These are phyloP conservation scores for Hypomontagnella submonticulosa DNA, from an alignment of 495 filamentous ascomycete species.

Conservation along the genomic window DNA sequence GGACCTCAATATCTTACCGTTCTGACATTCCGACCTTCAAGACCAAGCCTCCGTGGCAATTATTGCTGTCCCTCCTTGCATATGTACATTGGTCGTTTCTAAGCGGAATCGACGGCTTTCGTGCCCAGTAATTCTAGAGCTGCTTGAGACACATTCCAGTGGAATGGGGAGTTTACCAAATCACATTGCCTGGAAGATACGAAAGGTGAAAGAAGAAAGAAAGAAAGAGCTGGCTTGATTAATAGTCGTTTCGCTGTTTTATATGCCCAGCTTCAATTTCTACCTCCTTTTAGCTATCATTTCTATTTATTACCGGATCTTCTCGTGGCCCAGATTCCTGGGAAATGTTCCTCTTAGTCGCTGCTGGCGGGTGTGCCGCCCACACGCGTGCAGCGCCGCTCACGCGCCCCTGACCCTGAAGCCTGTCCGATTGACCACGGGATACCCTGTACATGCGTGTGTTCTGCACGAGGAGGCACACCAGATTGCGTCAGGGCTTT, in stretches of 20 bases:
- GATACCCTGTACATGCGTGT: constrained; percentile 40
- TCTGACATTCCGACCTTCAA: too few species aligned
- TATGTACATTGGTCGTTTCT: constrained; percentile 5
- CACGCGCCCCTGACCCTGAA: constrained; percentile 36
- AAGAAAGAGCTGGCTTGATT: not conserved
- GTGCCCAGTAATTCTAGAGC: not conserved
- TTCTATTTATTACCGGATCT: constrained; percentile 24
- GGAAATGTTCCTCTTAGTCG: constrained; percentile 30
- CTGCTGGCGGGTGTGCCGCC: constrained; percentile 33
- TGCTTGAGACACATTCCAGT: constrained; percentile 25
- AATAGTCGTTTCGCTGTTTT: constrained; percentile 7
- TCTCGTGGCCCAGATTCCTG: constrained; percentile 29
- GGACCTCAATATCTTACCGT: too few species aligned
- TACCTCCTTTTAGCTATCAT: constrained; percentile 9
- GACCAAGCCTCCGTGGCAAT: not conserved
- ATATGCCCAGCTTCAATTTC: constrained; percentile 27
- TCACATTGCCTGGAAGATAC: not conserved
- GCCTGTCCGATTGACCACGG: constrained; percentile 26
- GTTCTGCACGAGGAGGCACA: constrained; percentile 32
- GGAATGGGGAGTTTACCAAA: constrained; percentile 3
- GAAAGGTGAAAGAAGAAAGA: constrained; percentile 10
- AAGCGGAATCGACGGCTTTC: constrained; percentile 6
- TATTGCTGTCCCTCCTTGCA: not conserved
- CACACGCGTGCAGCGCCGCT: constrained; percentile 23
- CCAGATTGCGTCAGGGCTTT: constrained; percentile 37